Evolutionary conservation across 2,329 filamentous ascomycete species (phyloP).

Genomic region (Hypoxylon sp.): DNA sequence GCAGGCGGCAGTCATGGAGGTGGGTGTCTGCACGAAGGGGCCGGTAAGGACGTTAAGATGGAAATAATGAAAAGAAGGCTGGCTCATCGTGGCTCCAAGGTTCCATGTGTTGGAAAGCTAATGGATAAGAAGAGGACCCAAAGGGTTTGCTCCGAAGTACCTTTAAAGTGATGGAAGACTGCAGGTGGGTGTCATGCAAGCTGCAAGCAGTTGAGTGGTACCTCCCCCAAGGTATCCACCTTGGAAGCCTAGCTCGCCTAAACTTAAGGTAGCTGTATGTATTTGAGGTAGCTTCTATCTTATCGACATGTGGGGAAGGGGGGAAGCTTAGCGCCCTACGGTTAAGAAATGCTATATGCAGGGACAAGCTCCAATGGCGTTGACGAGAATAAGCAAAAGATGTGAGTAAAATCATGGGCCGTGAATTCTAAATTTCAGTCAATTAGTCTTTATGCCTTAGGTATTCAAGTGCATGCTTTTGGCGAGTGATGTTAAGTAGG

Average conservation of each 20-base stretch:
- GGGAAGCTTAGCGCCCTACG: constrained; percentile 21
- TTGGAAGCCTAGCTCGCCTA: constrained; percentile 27
- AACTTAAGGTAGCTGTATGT: constrained; percentile 22
- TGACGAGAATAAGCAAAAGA: constrained; percentile 17
- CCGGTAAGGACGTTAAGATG: constrained; percentile 28
- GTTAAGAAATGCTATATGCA: constrained; percentile 30
- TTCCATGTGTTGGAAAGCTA: constrained; percentile 38
- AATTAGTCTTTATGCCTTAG: not conserved
- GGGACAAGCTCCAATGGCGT: constrained; percentile 21
- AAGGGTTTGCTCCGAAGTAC: constrained; percentile 30
- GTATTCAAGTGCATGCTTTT: not conserved
- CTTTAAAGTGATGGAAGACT: constrained; percentile 35
- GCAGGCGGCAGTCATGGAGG: constrained; percentile 40
- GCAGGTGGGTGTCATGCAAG: constrained; percentile 44
- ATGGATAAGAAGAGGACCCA: constrained; percentile 32
- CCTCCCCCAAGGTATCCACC: constrained; percentile 34
- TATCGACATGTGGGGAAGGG: constrained; percentile 46
- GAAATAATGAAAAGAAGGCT: constrained; percentile 39
- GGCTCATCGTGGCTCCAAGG: constrained; percentile 46
- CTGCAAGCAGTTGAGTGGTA: constrained; percentile 40
- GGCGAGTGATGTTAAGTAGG: not conserved
- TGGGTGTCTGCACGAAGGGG: constrained; percentile 18
- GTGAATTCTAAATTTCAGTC: not conserved
- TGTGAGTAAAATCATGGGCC: not conserved
- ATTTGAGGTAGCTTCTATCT: constrained; percentile 48